These are phyloP conservation scores for Thelephora ganbajun DNA, from an alignment of 768 basidiomycete species.

Conservation along the genomic window DNA sequence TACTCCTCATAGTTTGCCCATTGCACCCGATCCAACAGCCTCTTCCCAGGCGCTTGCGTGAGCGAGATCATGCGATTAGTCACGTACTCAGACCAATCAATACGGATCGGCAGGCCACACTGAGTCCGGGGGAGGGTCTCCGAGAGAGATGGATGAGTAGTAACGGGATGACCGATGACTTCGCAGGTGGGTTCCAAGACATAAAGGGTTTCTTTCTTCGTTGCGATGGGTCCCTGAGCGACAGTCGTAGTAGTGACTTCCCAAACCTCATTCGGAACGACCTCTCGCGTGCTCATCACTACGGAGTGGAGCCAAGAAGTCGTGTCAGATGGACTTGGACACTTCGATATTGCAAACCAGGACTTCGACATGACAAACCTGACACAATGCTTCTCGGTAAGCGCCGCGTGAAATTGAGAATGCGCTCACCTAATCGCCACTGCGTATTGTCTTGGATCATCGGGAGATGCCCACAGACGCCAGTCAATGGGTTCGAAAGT, in stretches of 20 bases:
- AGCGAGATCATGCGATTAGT: constrained; percentile 8
- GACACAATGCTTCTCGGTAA: constrained; percentile 52
- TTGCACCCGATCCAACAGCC: constrained; percentile 29
- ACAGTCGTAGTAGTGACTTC: constrained; percentile 19
- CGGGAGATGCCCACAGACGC: constrained; percentile 44
- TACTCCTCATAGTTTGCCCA: constrained; percentile 70
- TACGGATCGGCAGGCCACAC: constrained; percentile 20
- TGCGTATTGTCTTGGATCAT: constrained; percentile 39
- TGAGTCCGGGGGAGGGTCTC: not conserved
- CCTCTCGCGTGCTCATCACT: constrained; percentile 35
- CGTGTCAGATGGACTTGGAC: no score
- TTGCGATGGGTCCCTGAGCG: constrained; percentile 7
- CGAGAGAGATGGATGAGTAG: not conserved
- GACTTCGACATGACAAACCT: constrained; percentile 40
- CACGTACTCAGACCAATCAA: constrained; percentile 59
- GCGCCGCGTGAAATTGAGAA: constrained; percentile 28
- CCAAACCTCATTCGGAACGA: constrained; percentile 51
- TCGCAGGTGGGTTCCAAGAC: constrained; percentile 66
- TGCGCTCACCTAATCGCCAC: constrained; percentile 39
- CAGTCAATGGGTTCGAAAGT: constrained; percentile 23
- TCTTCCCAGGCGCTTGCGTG: not conserved
- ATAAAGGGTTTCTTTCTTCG: constrained; percentile 25
- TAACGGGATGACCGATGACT: constrained; percentile 35
- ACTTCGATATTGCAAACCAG: no score
- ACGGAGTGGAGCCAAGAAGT: constrained; percentile 20